These are phyloP conservation scores for Nicotiana tomentosiformis DNA, from an alignment of 257 asterid species.

Conservation along the genomic window DNA sequence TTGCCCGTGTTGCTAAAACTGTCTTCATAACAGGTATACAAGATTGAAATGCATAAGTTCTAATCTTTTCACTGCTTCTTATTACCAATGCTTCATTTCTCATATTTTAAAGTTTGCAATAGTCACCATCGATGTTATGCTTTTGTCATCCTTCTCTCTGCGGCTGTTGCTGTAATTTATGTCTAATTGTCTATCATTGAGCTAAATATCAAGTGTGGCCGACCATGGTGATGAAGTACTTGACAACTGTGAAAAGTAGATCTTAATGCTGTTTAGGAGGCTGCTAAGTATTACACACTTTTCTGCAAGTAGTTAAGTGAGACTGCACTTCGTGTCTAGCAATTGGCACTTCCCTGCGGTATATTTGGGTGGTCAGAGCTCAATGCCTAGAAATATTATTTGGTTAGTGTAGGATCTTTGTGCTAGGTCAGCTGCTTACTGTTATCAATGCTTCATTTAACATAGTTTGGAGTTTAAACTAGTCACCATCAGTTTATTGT, in stretches of 20 bases:
- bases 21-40: slow-evolving; percentile 77
- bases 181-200: neutral
- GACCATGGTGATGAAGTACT: neutral
- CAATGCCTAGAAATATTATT: neutral
- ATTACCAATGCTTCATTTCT: neutral
- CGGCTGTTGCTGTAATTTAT: neutral
- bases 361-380: neutral
- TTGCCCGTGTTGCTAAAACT: slow-evolving; percentile 76
- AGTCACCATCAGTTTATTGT: neutral
- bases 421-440: neutral
- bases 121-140: neutral
- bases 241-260: neutral
- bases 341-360: neutral
- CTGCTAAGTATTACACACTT: neutral
- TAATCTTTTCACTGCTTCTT: neutral
- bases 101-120: neutral
- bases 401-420: neutral
- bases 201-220: neutral
- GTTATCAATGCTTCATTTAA: neutral
- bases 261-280: neutral
- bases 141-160: neutral
- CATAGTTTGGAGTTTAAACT: neutral
- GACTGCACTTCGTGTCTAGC: neutral
- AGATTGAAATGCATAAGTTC: neutral
- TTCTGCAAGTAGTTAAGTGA: neutral